These are phyloP conservation scores for Colletotrichum sp. DNA, from an alignment of 2,329 filamentous ascomycete genomes.

Conservation along the genomic window DNA sequence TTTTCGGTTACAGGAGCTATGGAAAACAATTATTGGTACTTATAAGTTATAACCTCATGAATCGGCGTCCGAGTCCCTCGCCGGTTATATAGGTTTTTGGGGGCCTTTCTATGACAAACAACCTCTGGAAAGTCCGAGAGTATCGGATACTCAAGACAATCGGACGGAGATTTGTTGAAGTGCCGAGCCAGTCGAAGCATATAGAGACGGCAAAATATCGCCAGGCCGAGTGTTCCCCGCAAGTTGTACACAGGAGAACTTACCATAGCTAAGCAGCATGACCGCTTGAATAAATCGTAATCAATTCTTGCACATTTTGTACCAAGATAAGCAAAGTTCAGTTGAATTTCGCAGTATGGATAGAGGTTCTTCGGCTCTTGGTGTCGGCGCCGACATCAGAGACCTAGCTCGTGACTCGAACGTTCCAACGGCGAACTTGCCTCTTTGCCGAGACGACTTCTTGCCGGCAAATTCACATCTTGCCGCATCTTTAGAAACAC, in stretches of 20 bases:
- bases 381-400: not conserved
- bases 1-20: not conserved
- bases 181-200: not conserved
- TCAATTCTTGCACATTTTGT: not conserved
- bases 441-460: not conserved
- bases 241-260: not conserved
- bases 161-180: not conserved
- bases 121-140: not conserved
- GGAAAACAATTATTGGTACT: not conserved
- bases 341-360: not conserved
- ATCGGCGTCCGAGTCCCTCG: not conserved
- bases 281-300: not conserved
- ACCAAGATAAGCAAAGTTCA: not conserved
- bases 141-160: not conserved
- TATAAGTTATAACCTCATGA: not conserved
- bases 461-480: not conserved
- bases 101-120: not conserved
- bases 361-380: not conserved
- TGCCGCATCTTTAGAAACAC: not conserved
- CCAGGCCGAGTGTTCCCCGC: not conserved
- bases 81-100: not conserved
- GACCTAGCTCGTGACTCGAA: not conserved
- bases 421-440: not conserved
- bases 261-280: not conserved
- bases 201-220: not conserved